Percentiles rank a stretch among this genome's conserved stretches.
Evolutionary conservation across 2,329 filamentous ascomycete genomes (phyloP).

Genomic region (Colletotrichum acutatum): DNA sequence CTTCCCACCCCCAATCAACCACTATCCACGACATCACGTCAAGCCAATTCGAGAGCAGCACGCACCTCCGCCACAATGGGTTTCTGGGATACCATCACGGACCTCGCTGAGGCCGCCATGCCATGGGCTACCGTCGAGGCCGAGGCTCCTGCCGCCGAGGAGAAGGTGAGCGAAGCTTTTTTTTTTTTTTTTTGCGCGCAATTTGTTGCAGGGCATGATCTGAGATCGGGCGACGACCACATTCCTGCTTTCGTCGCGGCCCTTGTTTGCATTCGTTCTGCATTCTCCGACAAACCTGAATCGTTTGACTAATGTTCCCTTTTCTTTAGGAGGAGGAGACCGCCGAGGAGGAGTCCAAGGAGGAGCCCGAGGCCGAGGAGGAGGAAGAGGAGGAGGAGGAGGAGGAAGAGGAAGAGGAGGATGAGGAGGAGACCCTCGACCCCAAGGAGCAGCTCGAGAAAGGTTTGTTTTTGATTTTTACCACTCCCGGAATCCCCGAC

Average conservation of each 20-base stretch:
- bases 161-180: slow-evolving; percentile 57
- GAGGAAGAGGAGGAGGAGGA: slow-evolving; percentile 75
- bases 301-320: slow-evolving; percentile 8
- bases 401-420: slow-evolving; percentile 81
- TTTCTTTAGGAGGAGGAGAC: slow-evolving; percentile 50
- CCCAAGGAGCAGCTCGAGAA: slow-evolving; percentile 90
- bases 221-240: neutral
- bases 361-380: slow-evolving; percentile 60
- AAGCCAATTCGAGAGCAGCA: slow-evolving; percentile 45
- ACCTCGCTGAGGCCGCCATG: slow-evolving; percentile 72
- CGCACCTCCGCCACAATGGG: slow-evolving; percentile 65
- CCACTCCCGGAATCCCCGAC: slow-evolving; percentile 1
- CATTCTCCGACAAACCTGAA: neutral
- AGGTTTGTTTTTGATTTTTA: slow-evolving; percentile 71
- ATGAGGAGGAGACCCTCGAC: slow-evolving; percentile 85
- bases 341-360: slow-evolving; percentile 52
- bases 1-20: slow-evolving; percentile 44
- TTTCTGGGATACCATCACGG: slow-evolving; percentile 73
- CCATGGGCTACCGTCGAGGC: slow-evolving; percentile 74
- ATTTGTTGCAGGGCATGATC: slow-evolving; percentile 15
- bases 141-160: slow-evolving; percentile 75
- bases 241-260: neutral
- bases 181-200: slow-evolving; percentile 29
- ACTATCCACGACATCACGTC: slow-evolving; percentile 35
- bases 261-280: neutral